Conservation (phyloP, 1,284 basidiomycete species). For the Rhodotorula sp. region DNA sequence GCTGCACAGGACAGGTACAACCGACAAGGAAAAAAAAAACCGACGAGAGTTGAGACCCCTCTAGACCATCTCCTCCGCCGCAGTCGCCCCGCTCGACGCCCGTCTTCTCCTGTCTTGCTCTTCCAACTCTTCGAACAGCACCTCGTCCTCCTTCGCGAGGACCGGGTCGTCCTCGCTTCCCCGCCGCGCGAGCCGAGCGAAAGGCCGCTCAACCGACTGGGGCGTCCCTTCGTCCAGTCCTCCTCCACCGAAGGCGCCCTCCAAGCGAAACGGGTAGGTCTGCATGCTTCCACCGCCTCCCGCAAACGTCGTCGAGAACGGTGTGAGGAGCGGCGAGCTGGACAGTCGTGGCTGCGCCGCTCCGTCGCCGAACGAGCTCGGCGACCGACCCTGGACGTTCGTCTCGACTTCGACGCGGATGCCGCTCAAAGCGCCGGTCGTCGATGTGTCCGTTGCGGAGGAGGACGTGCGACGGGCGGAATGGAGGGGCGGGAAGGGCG, state of each 20-base stretch:
- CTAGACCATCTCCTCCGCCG: too few relatives aligned
- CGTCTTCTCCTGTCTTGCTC: neutral
- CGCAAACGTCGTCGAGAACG: neutral
- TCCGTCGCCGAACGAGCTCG: neutral
- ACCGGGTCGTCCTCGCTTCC: neutral
- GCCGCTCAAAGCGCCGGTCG: neutral
- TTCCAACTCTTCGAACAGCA: neutral
- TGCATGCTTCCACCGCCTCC: neutral
- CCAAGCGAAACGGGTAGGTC: neutral
- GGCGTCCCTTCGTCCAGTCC: neutral
- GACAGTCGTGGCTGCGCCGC: neutral
- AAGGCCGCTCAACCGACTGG: neutral
- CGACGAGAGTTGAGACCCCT: too few relatives aligned
- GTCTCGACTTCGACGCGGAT: slow-evolving; percentile 19
- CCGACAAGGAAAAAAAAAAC: too few relatives aligned
- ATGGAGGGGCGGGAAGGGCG: too few relatives aligned
- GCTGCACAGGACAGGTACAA: too few relatives aligned
- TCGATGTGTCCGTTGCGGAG: neutral
- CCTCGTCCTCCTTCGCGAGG: neutral
- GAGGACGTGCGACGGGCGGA: too few relatives aligned
- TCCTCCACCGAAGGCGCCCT: neutral
- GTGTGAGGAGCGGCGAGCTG: neutral
- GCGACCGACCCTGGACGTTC: neutral
- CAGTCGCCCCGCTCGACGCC: too few relatives aligned
- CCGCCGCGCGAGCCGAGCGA: neutral